Conservation (phyloP, 495 filamentous ascomycete genomes). For the Daldinia concentrica region DNA sequence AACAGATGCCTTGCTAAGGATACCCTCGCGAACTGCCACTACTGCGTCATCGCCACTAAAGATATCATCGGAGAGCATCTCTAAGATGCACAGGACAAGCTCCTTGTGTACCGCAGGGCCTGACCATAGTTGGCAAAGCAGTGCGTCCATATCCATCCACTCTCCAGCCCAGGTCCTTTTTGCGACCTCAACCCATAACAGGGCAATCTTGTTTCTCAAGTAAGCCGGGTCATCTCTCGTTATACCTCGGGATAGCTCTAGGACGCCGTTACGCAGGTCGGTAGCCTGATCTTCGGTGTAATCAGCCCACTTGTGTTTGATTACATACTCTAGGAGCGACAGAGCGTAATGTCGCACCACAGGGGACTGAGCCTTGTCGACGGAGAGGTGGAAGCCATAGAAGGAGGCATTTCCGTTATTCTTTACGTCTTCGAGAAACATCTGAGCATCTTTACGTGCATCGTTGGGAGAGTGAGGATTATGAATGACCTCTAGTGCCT, state of each 20-base stretch:
- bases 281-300: slow-evolving; percentile 69
- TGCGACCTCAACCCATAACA: slow-evolving; percentile 92
- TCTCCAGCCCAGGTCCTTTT: slow-evolving; percentile 91
- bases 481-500: slow-evolving; percentile 87
- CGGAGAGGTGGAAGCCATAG: slow-evolving; percentile 86
- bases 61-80: slow-evolving; percentile 94
- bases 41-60: slow-evolving; percentile 89
- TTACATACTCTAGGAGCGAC: slow-evolving; percentile 85
- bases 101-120: slow-evolving; percentile 76
- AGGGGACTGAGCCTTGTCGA: slow-evolving; percentile 72
- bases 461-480: slow-evolving; percentile 82
- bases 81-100: slow-evolving; percentile 82
- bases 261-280: slow-evolving; percentile 74
- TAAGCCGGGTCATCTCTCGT: slow-evolving; percentile 79
- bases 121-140: slow-evolving; percentile 82
- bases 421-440: slow-evolving; percentile 86
- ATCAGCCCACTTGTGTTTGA: slow-evolving; percentile 82
- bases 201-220: slow-evolving; percentile 92
- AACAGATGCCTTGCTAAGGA: slow-evolving; percentile 86
- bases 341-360: slow-evolving; percentile 93
- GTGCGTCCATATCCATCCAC: slow-evolving; percentile 93
- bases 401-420: slow-evolving; percentile 77
- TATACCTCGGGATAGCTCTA: slow-evolving; percentile 79
- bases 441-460: slow-evolving; percentile 81
- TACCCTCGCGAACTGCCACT: slow-evolving; percentile 80